Conservation (phyloP, 2,329 filamentous ascomycete species). For the Ascosphaera aggregata region DNA sequence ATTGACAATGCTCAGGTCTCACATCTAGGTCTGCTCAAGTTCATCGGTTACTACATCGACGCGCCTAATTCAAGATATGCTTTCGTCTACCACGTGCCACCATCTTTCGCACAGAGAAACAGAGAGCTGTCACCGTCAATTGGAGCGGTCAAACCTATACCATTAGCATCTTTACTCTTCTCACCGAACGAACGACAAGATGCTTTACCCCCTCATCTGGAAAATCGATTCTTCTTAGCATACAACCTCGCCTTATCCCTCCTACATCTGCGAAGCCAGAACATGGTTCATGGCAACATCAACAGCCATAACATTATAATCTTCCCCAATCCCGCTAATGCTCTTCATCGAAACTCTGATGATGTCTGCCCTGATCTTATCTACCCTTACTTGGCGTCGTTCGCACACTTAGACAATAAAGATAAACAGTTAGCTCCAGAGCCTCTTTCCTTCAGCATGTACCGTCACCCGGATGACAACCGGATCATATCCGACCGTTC, state of each 20-base stretch:
- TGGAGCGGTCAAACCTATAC: conserved; percentile 13
- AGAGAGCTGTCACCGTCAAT: neutral
- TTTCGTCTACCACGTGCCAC: conserved; percentile 35
- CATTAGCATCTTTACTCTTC: conserved; percentile 20
- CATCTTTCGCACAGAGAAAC: conserved; percentile 15
- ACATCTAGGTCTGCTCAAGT: conserved; percentile 19
- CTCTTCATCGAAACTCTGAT: conserved; percentile 10
- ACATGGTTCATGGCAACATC: conserved; percentile 36
- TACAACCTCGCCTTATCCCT: conserved; percentile 34
- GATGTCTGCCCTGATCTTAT: conserved; percentile 19
- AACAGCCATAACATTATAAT: conserved; percentile 42
- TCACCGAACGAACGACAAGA: conserved; percentile 18
- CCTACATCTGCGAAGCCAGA: conserved; percentile 31
- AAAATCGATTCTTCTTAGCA: conserved; percentile 37
- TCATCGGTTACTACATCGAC: conserved; percentile 31
- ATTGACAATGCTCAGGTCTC: conserved; percentile 19
- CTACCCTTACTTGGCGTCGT: conserved; percentile 33
- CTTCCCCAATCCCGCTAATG: conserved; percentile 20
- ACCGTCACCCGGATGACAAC: conserved; percentile 32
- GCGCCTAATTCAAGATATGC: conserved; percentile 33
- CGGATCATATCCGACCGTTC: conserved; percentile 16
- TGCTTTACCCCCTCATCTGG: conserved; percentile 28
- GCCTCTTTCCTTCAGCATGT: conserved; percentile 30
- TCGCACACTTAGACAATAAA: conserved; percentile 29
- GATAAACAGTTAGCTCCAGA: conserved; percentile 24